Evolutionary conservation across 2,329 filamentous ascomycete genomes (phyloP).

Genomic region (Dactylellina sp.): DNA sequence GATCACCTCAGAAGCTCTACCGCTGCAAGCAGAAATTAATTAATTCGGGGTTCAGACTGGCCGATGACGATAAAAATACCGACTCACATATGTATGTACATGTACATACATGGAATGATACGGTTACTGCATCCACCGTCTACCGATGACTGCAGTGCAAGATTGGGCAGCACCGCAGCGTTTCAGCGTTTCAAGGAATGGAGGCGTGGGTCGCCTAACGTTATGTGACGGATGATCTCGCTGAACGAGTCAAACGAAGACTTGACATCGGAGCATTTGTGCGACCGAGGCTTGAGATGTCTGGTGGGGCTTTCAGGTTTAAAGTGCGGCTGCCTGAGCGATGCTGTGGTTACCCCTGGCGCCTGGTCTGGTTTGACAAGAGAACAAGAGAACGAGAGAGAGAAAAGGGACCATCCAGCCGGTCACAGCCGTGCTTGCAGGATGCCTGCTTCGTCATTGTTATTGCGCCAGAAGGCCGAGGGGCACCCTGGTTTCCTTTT

Average conservation of each 20-base stretch:
- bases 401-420: no score
- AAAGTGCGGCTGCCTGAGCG: constrained; percentile 11
- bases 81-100: no score
- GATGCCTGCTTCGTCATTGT: constrained; percentile 1
- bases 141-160: background rate
- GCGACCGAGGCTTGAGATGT: background rate
- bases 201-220: constrained; percentile 2
- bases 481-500: no score
- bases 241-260: background rate
- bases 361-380: constrained; percentile 1
- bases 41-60: no score
- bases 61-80: background rate
- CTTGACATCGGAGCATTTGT: constrained; percentile 11
- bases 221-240: constrained; percentile 7
- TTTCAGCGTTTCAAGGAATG: background rate
- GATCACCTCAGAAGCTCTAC: no score
- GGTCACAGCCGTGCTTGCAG: no score
- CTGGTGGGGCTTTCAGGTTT: background rate
- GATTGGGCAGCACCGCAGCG: no score
- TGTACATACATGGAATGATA: no score
- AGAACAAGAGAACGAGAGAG: no score
- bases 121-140: background rate
- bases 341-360: constrained; percentile 4
- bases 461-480: constrained; percentile 3
- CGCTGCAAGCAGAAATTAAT: no score